Conservation (phyloP, 164 flowering plant genomes). For the Magnolia officinalis region DNA sequence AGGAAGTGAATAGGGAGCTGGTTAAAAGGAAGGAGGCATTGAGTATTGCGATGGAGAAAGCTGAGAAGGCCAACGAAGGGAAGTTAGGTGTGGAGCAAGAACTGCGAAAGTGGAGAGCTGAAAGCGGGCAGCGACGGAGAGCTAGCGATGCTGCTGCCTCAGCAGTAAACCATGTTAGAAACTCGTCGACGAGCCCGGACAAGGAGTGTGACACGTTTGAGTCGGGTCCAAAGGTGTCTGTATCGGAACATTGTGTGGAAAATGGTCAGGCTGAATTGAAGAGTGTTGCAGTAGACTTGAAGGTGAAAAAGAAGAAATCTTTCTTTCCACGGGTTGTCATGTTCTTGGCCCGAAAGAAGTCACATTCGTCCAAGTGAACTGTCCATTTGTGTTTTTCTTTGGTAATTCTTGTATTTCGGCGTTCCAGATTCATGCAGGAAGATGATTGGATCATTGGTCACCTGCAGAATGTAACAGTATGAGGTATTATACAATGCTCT, state of each 20-base stretch:
- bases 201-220: constrained; percentile 13
- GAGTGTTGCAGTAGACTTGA: constrained; percentile 33
- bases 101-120: constrained; percentile 86
- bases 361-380: constrained; percentile 7
- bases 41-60: constrained; percentile 53
- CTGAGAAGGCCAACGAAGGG: constrained; percentile 80
- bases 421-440: neutral
- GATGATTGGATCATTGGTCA: too few relatives aligned
- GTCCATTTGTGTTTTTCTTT: neutral
- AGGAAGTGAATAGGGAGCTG: constrained; percentile 54
- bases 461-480: too few relatives aligned
- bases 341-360: constrained; percentile 12
- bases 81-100: constrained; percentile 83
- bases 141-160: constrained; percentile 40
- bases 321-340: constrained; percentile 13
- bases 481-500: too few relatives aligned
- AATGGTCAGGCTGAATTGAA: constrained; percentile 16
- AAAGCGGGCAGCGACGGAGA: constrained; percentile 66
- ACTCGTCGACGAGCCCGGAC: constrained; percentile 30
- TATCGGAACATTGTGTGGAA: constrained; percentile 22
- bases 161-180: constrained; percentile 22
- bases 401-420: neutral
- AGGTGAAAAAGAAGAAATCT: constrained; percentile 58
- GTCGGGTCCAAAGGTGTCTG: constrained; percentile 9
- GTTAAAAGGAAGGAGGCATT: constrained; percentile 47